Base-by-base conservation (phyloP, 1,139 yeast genomes). In the Candida glucosophila region DNA sequence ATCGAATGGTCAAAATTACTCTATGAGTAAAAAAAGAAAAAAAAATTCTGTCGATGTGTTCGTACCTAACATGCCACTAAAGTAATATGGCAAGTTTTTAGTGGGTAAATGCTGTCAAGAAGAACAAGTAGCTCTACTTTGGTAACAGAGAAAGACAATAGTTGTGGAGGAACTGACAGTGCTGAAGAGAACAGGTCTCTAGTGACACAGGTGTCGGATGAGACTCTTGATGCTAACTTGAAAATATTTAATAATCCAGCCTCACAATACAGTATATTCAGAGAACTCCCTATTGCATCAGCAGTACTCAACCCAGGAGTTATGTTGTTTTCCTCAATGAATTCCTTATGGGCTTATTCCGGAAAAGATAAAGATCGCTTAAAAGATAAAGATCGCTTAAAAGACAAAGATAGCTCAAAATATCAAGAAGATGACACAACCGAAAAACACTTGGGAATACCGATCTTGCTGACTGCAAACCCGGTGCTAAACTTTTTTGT, bases 401-500 rank as follows among this genome's bases (percentile, higher is more conserved):
- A 30, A 15, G 27, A 28, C 15, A 12, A 17, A 19, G 11, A 26
- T 8, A n/a, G n/a, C n/a, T n/a, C n/a, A 9, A 33, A 30, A 15
- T n/a, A n/a, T n/a, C n/a, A n/a, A n/a, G n/a, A n/a, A n/a, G 15
- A 23, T 7, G 26, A 24, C 16, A 22, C 18, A 14, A 10, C 30
- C 17, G 27, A 27, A 8, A 18, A 24, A 5, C 33, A 28, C 14
- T n/a, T 19, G 12, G 31, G 29, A 5, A 12, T 28, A n/a, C 59
- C 58, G 1, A 22, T 53, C 6, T 37, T 57, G 15, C 47, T 47
- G 11, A 41, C 56, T 2, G 42, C 48, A 28, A 40, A 52, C 22
- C 46, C 55, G 19, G 42, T 54, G 30, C 34, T 56, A 25, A 51
- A 52, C 23, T 41, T 58, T 3, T 53, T 58, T 39, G 53, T 44